These are phyloP conservation scores for Neocatenulostroma microsporum DNA, from an alignment of 2,329 filamentous ascomycete species.

Conservation along the genomic window DNA sequence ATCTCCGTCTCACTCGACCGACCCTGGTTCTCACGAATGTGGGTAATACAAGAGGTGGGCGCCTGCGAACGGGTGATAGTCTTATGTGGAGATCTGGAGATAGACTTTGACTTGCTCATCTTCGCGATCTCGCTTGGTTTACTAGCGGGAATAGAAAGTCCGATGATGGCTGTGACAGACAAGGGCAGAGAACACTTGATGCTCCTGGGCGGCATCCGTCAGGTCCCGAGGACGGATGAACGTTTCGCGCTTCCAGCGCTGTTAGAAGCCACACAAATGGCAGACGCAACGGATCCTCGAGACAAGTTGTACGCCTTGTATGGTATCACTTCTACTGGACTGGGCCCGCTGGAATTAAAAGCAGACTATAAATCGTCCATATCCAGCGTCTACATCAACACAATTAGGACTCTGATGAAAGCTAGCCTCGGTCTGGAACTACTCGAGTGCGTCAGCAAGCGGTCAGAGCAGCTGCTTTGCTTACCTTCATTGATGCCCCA, in stretches of 20 bases:
- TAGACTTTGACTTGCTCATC: constrained; percentile 3
- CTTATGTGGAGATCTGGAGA: neutral
- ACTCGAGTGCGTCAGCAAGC: neutral
- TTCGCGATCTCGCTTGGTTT: neutral
- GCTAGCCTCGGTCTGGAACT: neutral
- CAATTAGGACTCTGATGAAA: neutral
- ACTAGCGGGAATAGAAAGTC: neutral
- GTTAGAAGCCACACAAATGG: neutral
- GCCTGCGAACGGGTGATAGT: neutral
- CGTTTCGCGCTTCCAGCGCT: neutral
- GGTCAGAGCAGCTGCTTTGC: neutral
- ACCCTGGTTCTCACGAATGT: constrained; percentile 3
- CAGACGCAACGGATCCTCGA: neutral
- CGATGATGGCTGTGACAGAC: neutral
- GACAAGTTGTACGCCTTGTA: constrained; percentile 3
- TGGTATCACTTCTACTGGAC: neutral
- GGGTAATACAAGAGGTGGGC: constrained; percentile 1
- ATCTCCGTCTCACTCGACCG: neutral
- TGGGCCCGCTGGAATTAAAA: neutral
- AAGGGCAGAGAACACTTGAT: neutral
- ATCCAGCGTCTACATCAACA: neutral
- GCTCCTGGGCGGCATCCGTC: neutral
- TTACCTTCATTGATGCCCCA: neutral
- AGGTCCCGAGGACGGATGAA: neutral
- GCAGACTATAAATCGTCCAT: neutral